Base-by-base conservation (phyloP, 2,329 filamentous ascomycete species). In the Calonectria pteridis region DNA sequence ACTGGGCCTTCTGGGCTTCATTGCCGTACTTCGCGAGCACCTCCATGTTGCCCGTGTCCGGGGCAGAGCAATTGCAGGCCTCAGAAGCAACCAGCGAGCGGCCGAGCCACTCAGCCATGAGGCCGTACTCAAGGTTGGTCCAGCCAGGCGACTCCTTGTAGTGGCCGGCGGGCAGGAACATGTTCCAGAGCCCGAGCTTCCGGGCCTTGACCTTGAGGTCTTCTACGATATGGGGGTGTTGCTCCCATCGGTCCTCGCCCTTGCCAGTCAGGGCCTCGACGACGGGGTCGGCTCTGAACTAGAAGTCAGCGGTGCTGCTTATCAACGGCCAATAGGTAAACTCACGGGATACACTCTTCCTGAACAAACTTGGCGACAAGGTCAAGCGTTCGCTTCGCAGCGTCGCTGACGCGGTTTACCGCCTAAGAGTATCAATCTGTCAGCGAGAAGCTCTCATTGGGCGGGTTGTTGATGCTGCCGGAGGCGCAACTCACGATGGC, bases 31-130 rank as follows among this genome's bases (percentile, higher is more conserved):
- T 97, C 82, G 95, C 95, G 78, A 98, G 84, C 28, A 98, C 95
- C 84, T 98, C 95, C 95, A 98, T 98, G 85, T 98, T 98, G 64
- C 95, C 95, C 5, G 96, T 98, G 84, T 98, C 95, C 3, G 96
- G 95, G 4, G 95, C 95, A 43, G 95, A 90, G 86, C 95, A 98
- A 86, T 98, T 98, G 84, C 93, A 94, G 31, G 95, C 95, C 88
- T 97, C 95, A 10, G 94, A 95, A 14, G 95, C 97, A 75, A 92
- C 89, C 82, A 91, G 89, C 78, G 94, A 98, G 87, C 95, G 96
- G 77, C 97, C 97, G 79, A 98, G 88, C 87, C 95, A 94, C 87
- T 99, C 97, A 23, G 97, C 97, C 96, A 98, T 99, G 80, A 99
- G 88, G 16, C 96, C 97, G 83, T 99, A 99, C 86, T 99, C 97